Conservation (phyloP, 1,284 basidiomycete species). For the Lentinula novae-zelandiae region DNA sequence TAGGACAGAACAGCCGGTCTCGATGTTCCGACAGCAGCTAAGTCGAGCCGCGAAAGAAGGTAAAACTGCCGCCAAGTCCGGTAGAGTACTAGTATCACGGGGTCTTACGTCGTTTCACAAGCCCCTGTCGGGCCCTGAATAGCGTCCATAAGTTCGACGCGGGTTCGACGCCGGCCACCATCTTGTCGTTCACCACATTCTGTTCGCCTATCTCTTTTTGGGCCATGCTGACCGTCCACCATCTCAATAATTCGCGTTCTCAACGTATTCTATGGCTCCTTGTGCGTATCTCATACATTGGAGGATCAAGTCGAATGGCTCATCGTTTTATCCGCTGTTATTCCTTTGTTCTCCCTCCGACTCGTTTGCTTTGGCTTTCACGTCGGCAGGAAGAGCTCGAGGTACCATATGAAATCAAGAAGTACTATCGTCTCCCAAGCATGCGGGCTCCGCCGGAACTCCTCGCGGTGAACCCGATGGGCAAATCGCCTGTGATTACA, state of each 20-base stretch:
- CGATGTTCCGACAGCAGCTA: no score
- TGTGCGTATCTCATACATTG: slow-evolving; percentile 22
- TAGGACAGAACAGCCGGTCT: no score
- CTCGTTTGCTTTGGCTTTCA: not conserved
- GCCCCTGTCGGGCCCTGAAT: no score
- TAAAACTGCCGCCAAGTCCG: no score
- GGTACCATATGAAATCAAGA: slow-evolving; percentile 44
- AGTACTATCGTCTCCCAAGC: slow-evolving; percentile 37
- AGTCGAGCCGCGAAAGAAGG: no score
- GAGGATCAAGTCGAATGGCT: not conserved
- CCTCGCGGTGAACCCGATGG: slow-evolving; percentile 37
- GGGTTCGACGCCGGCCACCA: no score
- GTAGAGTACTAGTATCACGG: no score
- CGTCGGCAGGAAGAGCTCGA: slow-evolving; percentile 44
- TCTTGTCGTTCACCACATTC: not conserved
- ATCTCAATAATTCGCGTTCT: slow-evolving; percentile 49
- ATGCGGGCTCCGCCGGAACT: slow-evolving; percentile 37
- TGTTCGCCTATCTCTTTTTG: not conserved
- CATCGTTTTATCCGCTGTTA: not conserved
- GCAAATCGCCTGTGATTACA: slow-evolving; percentile 46
- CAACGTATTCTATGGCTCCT: slow-evolving; percentile 54
- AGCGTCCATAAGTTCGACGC: no score
- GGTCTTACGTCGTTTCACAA: no score
- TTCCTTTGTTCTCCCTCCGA: not conserved
- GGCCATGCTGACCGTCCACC: slow-evolving; percentile 34